phyloP scores from a whole-genome alignment of 768 basidiomycete species.

The Gloeopeniophorella convolvens region DNA sequence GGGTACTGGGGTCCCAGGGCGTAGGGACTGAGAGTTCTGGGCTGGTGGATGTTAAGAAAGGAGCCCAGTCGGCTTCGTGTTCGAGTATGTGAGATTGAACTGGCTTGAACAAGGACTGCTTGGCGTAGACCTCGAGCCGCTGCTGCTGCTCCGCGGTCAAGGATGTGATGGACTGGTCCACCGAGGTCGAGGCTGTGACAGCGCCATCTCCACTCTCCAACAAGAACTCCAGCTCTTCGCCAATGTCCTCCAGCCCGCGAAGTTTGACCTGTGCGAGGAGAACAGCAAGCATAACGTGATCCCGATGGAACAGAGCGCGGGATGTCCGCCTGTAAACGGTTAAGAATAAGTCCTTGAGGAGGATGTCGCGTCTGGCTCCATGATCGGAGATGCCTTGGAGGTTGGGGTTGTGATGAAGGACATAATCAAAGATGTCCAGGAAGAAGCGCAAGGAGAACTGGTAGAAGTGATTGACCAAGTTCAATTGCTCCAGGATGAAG shows the following conservation, averaged over 20 bases:
- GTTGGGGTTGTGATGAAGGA: conserved; percentile 88
- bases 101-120: conserved; percentile 69
- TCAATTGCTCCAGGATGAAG: conserved; percentile 94
- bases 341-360: conserved; percentile 85
- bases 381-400: conserved; percentile 74
- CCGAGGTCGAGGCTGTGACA: conserved; percentile 31
- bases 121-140: conserved; percentile 66
- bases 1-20: conserved; percentile 71
- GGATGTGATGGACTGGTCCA: conserved; percentile 38
- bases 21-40: conserved; percentile 70
- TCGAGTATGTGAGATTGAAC: conserved; percentile 58
- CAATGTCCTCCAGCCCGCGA: conserved; percentile 69
- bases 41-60: conserved; percentile 57
- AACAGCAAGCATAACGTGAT: conserved; percentile 87
- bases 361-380: conserved; percentile 62
- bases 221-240: conserved; percentile 86
- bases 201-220: conserved; percentile 78
- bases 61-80: conserved; percentile 59
- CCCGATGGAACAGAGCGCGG: conserved; percentile 81
- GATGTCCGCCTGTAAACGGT: conserved; percentile 85
- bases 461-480: conserved; percentile 94
- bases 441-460: conserved; percentile 98
- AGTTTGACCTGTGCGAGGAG: conserved; percentile 86
- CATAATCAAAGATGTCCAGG: conserved; percentile 96
- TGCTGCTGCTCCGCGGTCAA: conserved; percentile 62